Percentiles rank a stretch among this genome's conserved stretches.
These are phyloP conservation scores for Candida berthetii DNA, from an alignment of 805 yeast species.

Conservation along the genomic window DNA sequence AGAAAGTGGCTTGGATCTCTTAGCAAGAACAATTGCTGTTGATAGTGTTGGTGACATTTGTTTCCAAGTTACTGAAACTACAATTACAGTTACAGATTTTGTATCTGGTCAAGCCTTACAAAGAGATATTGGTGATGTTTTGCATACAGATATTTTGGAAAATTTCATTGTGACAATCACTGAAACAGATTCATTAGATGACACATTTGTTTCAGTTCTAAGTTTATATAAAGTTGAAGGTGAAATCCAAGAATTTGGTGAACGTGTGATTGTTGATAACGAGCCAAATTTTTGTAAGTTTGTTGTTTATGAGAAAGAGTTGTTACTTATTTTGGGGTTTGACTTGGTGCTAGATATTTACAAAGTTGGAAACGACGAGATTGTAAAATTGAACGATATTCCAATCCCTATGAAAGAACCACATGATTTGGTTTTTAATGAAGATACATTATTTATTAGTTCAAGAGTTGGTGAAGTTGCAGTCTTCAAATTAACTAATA, in stretches of 20 bases:
- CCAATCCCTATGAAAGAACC: slow-evolving; percentile 6
- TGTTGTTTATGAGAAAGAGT: slow-evolving; percentile 1
- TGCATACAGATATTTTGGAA: slow-evolving; percentile 14
- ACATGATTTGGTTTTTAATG: slow-evolving; percentile 13
- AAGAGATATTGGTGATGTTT: slow-evolving; percentile 4
- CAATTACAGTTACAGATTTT: slow-evolving; percentile 15
- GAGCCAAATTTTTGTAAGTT: slow-evolving; percentile 15
- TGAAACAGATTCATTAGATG: slow-evolving; percentile 1
- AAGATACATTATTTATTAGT: slow-evolving; percentile 11
- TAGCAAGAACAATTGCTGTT: slow-evolving; percentile 8
- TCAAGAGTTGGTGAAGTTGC: slow-evolving; percentile 14
- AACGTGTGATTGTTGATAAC: not conserved
- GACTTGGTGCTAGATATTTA: slow-evolving; percentile 2
- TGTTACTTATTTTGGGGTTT: slow-evolving; percentile 8
- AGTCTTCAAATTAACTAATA: not conserved
- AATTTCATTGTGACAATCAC: slow-evolving; percentile 6
- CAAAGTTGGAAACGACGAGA: not conserved
- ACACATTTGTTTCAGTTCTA: not conserved
- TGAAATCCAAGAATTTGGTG: slow-evolving; percentile 4
- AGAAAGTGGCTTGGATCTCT: slow-evolving; percentile 14
- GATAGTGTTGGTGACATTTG: slow-evolving; percentile 11
- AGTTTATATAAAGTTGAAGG: slow-evolving; percentile 7
- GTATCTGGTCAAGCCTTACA: slow-evolving; percentile 3
- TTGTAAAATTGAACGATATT: not conserved
- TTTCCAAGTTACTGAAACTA: slow-evolving; percentile 17